Evolutionary conservation across 202 grass and related monocot species (phyloP), one percentile per base, ranked within the genome.

Genomic region (Panicum virgatum): DNA sequence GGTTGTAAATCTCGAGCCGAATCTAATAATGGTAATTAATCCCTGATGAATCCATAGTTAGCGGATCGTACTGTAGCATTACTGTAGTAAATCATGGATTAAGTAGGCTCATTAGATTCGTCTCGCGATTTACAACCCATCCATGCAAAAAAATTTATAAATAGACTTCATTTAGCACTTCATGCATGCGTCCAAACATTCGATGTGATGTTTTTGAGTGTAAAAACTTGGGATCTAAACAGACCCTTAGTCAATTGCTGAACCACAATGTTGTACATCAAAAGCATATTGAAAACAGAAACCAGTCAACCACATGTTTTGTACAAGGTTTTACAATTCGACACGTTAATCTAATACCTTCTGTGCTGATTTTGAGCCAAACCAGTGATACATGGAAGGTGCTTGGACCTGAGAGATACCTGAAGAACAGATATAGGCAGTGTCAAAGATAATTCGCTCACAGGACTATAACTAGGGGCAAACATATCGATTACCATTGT

Each of bases 361-460:
- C 46, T 97, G 90, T 79, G 92, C 59, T 56, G 93, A 88, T 88
- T 93, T 97, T 75, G 94, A 88, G 60, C 94, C 85, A 72, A 97
- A 97, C 94, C 94, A 97, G 73, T 80, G 80, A 81, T 83, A 88
- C n/a, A 87, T 67, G 59, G 78, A 78, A 83, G 91, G 75, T 78
- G 84, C 73, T 48, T 89, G 86, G 48, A 76, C 77, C 81, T 87
- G 67, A 86, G 80, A 18, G n/a, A 60, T 84, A 54, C 73, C 91
- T 90, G 80, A 69, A 86, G 3, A 57, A 76, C 12, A 74, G 30
- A 78, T 54, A 60, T 20, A 56, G 26, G 57, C 37, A 78, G 79
- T 16, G 26, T 82, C 19, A 53, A 13, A 78, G 7, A 23, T 0
- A 0, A 78, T 16, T 26, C 19, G 19, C 15, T 51, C 16, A 40